Evolutionary conservation across 2,329 filamentous ascomycete species (phyloP), one percentile per base, ranked within the genome.

Genomic region (Geosmithia putterillii): DNA sequence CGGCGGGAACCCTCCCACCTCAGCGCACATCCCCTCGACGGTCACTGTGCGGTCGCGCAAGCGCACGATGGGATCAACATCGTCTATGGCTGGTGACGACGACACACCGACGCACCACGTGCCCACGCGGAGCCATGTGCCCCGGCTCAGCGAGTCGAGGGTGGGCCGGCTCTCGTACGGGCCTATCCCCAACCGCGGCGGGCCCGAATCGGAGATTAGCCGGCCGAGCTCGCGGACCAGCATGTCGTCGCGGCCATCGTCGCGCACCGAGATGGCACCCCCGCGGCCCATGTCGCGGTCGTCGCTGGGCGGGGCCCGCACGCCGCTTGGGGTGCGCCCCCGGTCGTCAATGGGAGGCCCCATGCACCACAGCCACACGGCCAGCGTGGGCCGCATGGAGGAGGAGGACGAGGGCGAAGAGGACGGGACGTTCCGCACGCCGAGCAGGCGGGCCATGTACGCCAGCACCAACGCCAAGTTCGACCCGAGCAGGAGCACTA

Each of bases 151-250:
- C 48, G 73, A 73, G 25, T 80, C 76, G 8, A 73, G 78, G 28
- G 71, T 81, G 38, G 76, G 74, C 50, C 70, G 80, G 14, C 60
- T 83, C 7, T 82, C 79, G 1, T 81, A 81, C 54, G 77, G 76
- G 21, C 73, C 74, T 2, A 62, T 79, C 9, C 74, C 79, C 3
- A 76, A 72, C 52, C 70, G 77, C 38, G 67, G 66, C 41, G 39
- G 39, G 19, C 71, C 71, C 14, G 67, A 67, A 2, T 58, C 59
- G 15, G 63, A 66, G 39, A 54, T 56, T 36, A 67, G 64, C 46
- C 79, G 85, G 28, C 84, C 86, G 15, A 83, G 78, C 63, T 89
- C 84, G 54, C 79, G 84, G 49, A 77, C 82, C 52, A 84, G 81
- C 56, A 63, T 70, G 45, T 70, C 73, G 42, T 72, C 69, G 38